Percentiles rank a stretch among this genome's conserved stretches.
Evolutionary conservation across 768 basidiomycete genomes (phyloP).

Genomic region (Hypholoma sublateritium): DNA sequence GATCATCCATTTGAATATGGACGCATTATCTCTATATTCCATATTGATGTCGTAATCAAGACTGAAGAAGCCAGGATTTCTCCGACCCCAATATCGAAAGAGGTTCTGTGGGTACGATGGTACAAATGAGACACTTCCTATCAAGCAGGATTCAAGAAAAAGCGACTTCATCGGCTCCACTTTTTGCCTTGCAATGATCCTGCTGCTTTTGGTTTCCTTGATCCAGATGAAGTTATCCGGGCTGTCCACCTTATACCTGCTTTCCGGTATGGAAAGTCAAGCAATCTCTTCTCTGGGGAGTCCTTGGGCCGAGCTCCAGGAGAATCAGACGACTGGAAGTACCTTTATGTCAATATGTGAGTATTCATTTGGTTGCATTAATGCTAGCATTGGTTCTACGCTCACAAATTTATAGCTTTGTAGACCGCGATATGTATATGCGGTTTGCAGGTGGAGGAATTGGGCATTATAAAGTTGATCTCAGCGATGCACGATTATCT

Average conservation of each 20-base stretch:
- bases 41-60: slow-evolving; percentile 9
- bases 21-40: slow-evolving; percentile 22
- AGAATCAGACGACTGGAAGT: slow-evolving; percentile 6
- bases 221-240: slow-evolving; percentile 14
- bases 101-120: slow-evolving; percentile 7
- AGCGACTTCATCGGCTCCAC: slow-evolving; percentile 3
- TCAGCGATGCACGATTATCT: background rate
- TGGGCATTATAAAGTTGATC: slow-evolving; percentile 13
- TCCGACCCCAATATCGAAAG: background rate
- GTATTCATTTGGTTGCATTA: background rate
- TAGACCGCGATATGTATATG: slow-evolving; percentile 29
- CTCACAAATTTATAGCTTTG: slow-evolving; percentile 17
- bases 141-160: background rate
- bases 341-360: slow-evolving; percentile 13
- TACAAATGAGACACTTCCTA: slow-evolving; percentile 1
- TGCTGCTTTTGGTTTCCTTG: slow-evolving; percentile 17
- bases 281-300: background rate
- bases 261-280: background rate
- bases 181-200: slow-evolving; percentile 2
- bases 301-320: background rate
- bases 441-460: slow-evolving; percentile 21
- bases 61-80: too few relatives aligned
- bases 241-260: slow-evolving; percentile 15
- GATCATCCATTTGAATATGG: slow-evolving; percentile 25
- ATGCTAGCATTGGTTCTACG: too few relatives aligned